Evolutionary conservation across 768 basidiomycete species (phyloP).

Genomic region (Xerocomellus amylosporus): DNA sequence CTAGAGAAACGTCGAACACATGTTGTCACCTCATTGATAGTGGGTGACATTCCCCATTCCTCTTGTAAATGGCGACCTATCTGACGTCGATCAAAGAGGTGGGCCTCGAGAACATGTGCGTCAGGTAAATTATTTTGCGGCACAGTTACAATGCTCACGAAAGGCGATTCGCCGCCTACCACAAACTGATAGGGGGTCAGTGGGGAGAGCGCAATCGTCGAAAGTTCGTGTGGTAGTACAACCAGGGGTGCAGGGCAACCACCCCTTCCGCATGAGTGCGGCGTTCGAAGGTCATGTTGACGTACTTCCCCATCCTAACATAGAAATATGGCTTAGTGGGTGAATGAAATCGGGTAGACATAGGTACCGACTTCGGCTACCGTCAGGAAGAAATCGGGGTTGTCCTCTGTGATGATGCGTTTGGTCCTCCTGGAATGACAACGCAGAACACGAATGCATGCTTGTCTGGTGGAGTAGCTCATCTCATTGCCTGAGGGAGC

Average conservation of each 20-base stretch:
- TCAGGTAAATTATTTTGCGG: background rate
- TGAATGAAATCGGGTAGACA: background rate
- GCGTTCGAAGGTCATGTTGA: constrained; percentile 78
- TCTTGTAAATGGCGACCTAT: constrained; percentile 55
- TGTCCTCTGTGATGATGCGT: constrained; percentile 75
- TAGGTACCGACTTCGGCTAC: constrained; percentile 63
- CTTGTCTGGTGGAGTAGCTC: constrained; percentile 44
- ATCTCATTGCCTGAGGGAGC: constrained; percentile 43
- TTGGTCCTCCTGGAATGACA: constrained; percentile 78
- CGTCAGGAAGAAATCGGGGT: constrained; percentile 71
- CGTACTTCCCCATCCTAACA: constrained; percentile 79
- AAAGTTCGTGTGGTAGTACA: constrained; percentile 61
- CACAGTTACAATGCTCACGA: constrained; percentile 45
- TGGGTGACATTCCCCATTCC: constrained; percentile 67
- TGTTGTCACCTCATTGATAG: constrained; percentile 53
- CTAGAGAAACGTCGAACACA: constrained; percentile 83
- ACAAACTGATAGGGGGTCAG: constrained; percentile 82
- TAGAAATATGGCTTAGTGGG: constrained; percentile 23
- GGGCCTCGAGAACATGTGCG: constrained; percentile 10
- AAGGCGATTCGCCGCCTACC: constrained; percentile 77
- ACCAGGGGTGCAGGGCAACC: constrained; percentile 73
- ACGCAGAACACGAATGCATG: constrained; percentile 51
- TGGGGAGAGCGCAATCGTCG: constrained; percentile 71
- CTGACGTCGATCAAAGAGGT: constrained; percentile 79
- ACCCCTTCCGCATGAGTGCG: constrained; percentile 55